Evolutionary conservation across 1,284 basidiomycete species (phyloP).

Genomic region (Phlebopus sp.): DNA sequence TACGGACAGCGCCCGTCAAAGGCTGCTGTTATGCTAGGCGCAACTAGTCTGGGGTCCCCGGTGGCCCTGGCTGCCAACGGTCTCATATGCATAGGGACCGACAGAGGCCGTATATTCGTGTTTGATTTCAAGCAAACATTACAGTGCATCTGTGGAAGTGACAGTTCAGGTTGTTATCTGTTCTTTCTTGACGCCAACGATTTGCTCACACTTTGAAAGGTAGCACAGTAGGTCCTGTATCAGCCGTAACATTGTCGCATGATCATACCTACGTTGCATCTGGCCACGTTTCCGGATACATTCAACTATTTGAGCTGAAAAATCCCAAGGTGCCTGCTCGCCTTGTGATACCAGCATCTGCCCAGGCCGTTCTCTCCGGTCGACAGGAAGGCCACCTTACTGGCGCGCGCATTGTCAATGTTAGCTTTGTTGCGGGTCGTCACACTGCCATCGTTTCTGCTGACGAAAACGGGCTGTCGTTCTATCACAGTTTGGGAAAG

Average conservation of each 20-base stretch:
- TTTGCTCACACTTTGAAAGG: conserved; percentile 40
- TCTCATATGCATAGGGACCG: conserved; percentile 87
- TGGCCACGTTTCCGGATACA: conserved; percentile 83
- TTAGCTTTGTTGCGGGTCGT: conserved; percentile 90
- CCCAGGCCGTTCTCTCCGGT: conserved; percentile 71
- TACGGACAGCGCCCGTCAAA: conserved; percentile 56
- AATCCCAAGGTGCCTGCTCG: conserved; percentile 64
- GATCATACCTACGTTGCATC: conserved; percentile 93
- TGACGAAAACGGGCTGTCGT: conserved; percentile 89
- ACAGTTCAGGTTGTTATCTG: conserved; percentile 54
- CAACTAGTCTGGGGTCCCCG: conserved; percentile 59
- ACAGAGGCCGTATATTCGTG: conserved; percentile 74
- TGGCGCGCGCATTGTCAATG: conserved; percentile 81
- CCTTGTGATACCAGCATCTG: conserved; percentile 69
- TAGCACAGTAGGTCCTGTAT: conserved; percentile 75
- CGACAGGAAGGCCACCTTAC: conserved; percentile 90
- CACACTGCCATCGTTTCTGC: conserved; percentile 94
- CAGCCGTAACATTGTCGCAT: conserved; percentile 86
- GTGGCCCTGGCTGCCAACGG: conserved; percentile 86
- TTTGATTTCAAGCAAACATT: conserved; percentile 91
- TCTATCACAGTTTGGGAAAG: conserved; percentile 94
- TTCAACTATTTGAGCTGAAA: conserved; percentile 85
- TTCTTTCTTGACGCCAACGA: conserved; percentile 5
- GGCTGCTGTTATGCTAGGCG: conserved; percentile 58
- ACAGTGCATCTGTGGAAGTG: conserved; percentile 73